Percentiles rank a stretch among this genome's conserved stretches.
These are phyloP conservation scores for Pseudonectria buxi DNA, from an alignment of 2,329 filamentous ascomycete genomes.

Conservation along the genomic window DNA sequence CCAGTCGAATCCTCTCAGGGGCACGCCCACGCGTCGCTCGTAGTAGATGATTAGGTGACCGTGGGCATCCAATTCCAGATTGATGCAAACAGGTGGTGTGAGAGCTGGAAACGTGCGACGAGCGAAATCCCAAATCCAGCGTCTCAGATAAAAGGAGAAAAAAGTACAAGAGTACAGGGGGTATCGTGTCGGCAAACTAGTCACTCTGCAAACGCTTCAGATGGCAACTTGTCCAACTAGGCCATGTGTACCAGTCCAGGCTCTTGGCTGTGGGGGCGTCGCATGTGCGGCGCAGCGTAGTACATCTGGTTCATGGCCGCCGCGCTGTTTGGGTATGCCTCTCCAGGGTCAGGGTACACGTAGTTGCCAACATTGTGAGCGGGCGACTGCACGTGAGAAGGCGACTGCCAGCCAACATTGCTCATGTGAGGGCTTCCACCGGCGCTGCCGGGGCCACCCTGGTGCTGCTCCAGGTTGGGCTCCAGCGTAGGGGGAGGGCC, in stretches of 20 bases:
- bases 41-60: conserved; percentile 15
- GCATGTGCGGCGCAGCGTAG: conserved; percentile 59
- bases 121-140: too few relatives aligned
- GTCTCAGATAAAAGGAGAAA: too few relatives aligned
- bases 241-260: conserved; percentile 42
- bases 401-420: conserved; percentile 79
- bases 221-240: conserved; percentile 20
- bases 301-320: conserved; percentile 62
- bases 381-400: conserved; percentile 65
- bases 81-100: too few relatives aligned
- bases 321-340: conserved; percentile 59
- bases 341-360: conserved; percentile 78
- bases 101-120: too few relatives aligned
- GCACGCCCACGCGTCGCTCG: conserved; percentile 10
- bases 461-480: conserved; percentile 72
- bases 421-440: conserved; percentile 80
- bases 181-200: conserved; percentile 4
- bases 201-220: conserved; percentile 6
- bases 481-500: conserved; percentile 81
- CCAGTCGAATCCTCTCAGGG: conserved; percentile 25
- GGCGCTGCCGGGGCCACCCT: conserved; percentile 60
- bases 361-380: conserved; percentile 63
- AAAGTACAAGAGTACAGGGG: conserved; percentile 19
- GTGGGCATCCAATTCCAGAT: conserved; percentile 14
- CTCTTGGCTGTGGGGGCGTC: conserved; percentile 70